Evolutionary conservation across 148 eudicot genomes (phyloP).

Genomic region (Camellia lanceoleosa): DNA sequence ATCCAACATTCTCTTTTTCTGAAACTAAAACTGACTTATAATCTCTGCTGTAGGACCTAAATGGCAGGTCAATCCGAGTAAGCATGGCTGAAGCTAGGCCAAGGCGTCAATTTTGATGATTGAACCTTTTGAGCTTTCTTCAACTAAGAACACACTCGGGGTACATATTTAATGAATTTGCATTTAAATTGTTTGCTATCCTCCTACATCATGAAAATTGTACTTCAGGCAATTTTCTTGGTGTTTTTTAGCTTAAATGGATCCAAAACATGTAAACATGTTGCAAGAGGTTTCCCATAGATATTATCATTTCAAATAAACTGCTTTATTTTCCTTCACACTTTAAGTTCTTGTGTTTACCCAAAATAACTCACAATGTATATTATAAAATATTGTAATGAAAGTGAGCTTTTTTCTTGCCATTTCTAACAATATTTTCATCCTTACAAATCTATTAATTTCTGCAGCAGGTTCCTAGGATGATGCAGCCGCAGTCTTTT

Average conservation of each 20-base stretch:
- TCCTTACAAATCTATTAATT: background rate
- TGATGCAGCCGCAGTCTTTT: background rate
- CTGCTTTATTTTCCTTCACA: background rate
- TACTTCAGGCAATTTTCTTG: background rate
- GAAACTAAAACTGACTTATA: background rate
- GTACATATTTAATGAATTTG: constrained; percentile 10
- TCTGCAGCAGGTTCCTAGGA: background rate
- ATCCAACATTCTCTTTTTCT: background rate
- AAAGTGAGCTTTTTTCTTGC: background rate
- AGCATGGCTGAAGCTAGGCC: constrained; percentile 73
- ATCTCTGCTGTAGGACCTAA: constrained; percentile 60
- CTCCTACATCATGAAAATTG: background rate
- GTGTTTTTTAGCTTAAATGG: background rate
- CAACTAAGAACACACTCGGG: constrained; percentile 17
- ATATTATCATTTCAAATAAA: background rate
- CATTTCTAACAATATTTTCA: background rate
- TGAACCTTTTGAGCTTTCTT: constrained; percentile 16
- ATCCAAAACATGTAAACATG: background rate
- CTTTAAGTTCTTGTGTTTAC: background rate
- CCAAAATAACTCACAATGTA: background rate
- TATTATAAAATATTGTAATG: background rate
- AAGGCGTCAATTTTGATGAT: constrained; percentile 53
- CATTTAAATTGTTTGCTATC: background rate
- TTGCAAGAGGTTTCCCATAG: background rate
- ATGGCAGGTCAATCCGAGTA: constrained; percentile 81